These are phyloP conservation scores for Phalaenopsis aphrodite DNA, from an alignment of 106 monocot species.

Conservation along the genomic window DNA sequence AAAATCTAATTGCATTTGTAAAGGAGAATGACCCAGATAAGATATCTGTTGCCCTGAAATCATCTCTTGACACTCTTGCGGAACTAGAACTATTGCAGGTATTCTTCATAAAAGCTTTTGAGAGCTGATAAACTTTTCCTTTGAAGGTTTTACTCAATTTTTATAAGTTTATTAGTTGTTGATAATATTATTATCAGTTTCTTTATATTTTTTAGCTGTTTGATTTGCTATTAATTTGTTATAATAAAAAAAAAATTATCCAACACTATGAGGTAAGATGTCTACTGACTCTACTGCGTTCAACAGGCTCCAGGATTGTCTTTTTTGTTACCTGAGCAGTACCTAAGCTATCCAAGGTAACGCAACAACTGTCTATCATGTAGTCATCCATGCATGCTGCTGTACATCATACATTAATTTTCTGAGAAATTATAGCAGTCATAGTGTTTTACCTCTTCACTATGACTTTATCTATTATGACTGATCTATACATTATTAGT, in stretches of 20 bases:
- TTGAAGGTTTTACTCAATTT: neutral
- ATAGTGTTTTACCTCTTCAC: neutral
- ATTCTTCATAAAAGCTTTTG: slow-evolving; percentile 4
- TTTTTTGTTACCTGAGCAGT: slow-evolving; percentile 84
- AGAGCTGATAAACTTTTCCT: neutral
- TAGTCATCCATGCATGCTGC: neutral
- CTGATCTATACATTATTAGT: neutral
- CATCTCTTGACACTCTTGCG: slow-evolving; percentile 73
- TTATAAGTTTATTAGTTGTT: neutral
- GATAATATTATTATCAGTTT: too few species aligned
- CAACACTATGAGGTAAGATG: neutral
- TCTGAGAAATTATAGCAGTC: neutral
- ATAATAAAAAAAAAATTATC: neutral
- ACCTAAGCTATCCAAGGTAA: slow-evolving; percentile 79
- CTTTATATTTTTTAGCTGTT: neutral
- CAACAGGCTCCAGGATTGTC: slow-evolving; percentile 94
- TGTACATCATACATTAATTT: neutral
- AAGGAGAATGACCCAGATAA: slow-evolving; percentile 87
- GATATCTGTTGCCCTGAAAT: slow-evolving; percentile 67
- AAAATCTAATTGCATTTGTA: slow-evolving; percentile 54
- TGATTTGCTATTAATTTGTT: neutral
- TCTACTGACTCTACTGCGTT: slow-evolving; percentile 10
- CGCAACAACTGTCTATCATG: neutral
- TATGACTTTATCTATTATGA: neutral
- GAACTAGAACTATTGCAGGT: slow-evolving; percentile 89